Conservation (phyloP, 768 basidiomycete genomes). For the Lyophyllum decastes region DNA sequence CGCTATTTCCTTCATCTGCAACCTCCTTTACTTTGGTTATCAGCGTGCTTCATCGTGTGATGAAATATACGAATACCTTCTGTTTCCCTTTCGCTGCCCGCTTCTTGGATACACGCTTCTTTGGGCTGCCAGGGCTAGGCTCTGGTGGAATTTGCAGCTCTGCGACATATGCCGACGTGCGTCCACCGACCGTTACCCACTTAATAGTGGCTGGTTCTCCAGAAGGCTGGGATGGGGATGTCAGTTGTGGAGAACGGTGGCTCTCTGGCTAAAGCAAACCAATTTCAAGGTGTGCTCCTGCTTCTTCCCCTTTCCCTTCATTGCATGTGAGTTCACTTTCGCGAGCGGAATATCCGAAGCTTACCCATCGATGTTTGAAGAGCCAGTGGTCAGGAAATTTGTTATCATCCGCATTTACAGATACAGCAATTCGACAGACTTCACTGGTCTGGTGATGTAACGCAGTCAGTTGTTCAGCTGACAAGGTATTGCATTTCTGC, state of each 20-base stretch:
- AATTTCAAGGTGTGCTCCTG: constrained; percentile 45
- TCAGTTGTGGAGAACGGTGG: background rate
- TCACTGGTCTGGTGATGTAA: constrained; percentile 54
- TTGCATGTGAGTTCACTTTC: constrained; percentile 14
- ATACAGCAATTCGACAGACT: constrained; percentile 63
- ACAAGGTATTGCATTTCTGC: constrained; percentile 58
- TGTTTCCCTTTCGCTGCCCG: background rate
- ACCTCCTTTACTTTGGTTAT: background rate
- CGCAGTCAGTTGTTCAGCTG: constrained; percentile 44
- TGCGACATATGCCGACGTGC: constrained; percentile 71
- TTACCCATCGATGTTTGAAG: constrained; percentile 70
- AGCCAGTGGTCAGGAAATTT: constrained; percentile 72
- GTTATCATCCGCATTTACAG: constrained; percentile 66
- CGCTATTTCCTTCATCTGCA: constrained; percentile 18
- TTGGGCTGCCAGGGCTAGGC: background rate
- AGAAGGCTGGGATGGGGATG: constrained; percentile 47
- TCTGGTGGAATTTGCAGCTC: constrained; percentile 53
- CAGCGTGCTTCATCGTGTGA: background rate
- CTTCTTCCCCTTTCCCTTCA: constrained; percentile 62
- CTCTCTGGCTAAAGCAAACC: constrained; percentile 32
- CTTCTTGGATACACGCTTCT: background rate
- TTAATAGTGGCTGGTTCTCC: constrained; percentile 72
- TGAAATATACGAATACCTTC: background rate
- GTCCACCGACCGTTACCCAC: constrained; percentile 75
- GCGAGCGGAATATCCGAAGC: constrained; percentile 4